phyloP scores from a whole-genome alignment of 768 basidiomycete species.

The Xerocomus potaroensis region DNA sequence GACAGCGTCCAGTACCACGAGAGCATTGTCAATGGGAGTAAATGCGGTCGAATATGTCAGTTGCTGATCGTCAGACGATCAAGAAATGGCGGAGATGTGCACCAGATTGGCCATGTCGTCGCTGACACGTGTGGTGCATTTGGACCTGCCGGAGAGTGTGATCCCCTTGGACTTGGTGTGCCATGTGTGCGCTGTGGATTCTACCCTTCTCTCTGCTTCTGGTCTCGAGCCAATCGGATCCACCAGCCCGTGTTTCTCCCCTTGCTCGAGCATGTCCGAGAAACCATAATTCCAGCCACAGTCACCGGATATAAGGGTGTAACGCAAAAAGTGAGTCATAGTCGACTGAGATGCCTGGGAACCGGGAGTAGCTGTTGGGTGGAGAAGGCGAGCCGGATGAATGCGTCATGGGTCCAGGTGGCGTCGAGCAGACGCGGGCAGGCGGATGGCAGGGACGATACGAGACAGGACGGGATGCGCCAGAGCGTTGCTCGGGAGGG shows the following conservation, averaged over 20 bases:
- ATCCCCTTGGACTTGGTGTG: constrained; percentile 40
- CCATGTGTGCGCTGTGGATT: not conserved
- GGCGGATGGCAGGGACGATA: constrained; percentile 42
- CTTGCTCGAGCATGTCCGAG: constrained; percentile 44
- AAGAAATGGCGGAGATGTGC: constrained; percentile 19
- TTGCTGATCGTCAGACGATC: constrained; percentile 31
- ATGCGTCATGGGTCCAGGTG: constrained; percentile 6
- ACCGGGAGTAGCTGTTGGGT: not conserved
- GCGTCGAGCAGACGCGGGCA: too few species aligned
- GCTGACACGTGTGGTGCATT: too few species aligned
- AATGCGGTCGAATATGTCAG: too few species aligned
- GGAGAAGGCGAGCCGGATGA: constrained; percentile 11
- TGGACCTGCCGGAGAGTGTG: constrained; percentile 51
- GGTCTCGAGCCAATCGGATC: constrained; percentile 39
- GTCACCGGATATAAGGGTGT: constrained; percentile 52
- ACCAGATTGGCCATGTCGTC: constrained; percentile 58
- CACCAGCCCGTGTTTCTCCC: constrained; percentile 36
- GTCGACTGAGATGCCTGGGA: too few species aligned
- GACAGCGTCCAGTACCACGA: constrained; percentile 86
- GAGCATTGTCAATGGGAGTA: too few species aligned
- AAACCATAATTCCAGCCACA: constrained; percentile 64
- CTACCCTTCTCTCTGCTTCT: constrained; percentile 10
- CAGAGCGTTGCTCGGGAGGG: constrained; percentile 38
- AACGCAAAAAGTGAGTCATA: constrained; percentile 52
- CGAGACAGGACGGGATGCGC: constrained; percentile 46